Evolutionary conservation across 176 grass and related monocot species (phyloP).

Genomic region (Melocanna baccifera): DNA sequence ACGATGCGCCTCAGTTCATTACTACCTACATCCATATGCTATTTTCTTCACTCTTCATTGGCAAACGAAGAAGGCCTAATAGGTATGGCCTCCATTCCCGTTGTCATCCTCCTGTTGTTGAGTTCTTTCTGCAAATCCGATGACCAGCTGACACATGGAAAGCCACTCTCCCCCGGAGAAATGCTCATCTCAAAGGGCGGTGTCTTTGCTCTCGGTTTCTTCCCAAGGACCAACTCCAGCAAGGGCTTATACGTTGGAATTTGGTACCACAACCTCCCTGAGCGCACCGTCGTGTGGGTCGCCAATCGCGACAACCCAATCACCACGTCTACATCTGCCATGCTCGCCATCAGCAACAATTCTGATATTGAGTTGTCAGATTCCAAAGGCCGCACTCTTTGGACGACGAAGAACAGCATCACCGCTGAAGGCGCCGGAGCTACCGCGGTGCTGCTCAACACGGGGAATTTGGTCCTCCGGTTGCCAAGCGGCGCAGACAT

Average conservation of each 20-base stretch:
- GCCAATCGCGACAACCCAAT: slow-evolving; percentile 45
- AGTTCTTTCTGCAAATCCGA: neutral
- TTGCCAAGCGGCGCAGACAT: neutral
- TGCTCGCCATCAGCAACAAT: neutral
- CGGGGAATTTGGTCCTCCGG: slow-evolving; percentile 31
- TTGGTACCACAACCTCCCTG: slow-evolving; percentile 38
- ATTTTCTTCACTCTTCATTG: neutral
- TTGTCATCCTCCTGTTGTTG: neutral
- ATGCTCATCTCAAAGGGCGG: neutral
- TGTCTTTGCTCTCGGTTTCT: slow-evolving; percentile 25
- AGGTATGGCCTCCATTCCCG: neutral
- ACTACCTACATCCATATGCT: no score
- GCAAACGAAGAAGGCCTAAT: neutral
- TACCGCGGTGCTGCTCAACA: neutral
- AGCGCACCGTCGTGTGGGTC: slow-evolving; percentile 17
- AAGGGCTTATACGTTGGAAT: slow-evolving; percentile 21
- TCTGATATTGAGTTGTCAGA: neutral
- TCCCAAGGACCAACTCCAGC: neutral
- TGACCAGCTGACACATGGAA: slow-evolving; percentile 8
- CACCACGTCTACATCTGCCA: neutral
- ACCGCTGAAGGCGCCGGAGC: accelerated
- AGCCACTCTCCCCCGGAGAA: neutral
- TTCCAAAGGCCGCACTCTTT: neutral
- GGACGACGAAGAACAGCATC: neutral
- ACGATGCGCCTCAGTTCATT: no score